A percentile compares a stretch with the other conserved stretches of the same genome.
Conservation (phyloP, 805 yeast species). For the Hagleromyces aurorensis region DNA sequence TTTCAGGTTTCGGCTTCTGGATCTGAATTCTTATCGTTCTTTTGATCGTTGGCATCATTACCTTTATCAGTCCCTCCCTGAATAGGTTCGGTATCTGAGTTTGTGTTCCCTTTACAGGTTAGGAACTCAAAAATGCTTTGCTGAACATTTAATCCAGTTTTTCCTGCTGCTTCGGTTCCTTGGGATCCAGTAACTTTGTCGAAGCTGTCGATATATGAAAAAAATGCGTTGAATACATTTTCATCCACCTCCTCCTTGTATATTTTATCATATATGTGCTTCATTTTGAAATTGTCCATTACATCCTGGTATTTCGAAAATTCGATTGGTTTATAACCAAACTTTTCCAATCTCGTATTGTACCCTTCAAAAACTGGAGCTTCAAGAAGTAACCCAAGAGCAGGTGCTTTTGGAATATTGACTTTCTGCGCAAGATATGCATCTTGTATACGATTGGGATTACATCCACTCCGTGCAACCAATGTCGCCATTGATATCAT, state of each 20-base stretch:
- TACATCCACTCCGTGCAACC: conserved; percentile 79
- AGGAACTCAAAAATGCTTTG: conserved; percentile 35
- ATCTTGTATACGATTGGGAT: conserved; percentile 62
- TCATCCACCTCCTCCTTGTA: conserved; percentile 85
- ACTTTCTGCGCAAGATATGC: conserved; percentile 69
- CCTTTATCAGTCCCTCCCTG: too few relatives aligned
- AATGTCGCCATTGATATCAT: conserved; percentile 95
- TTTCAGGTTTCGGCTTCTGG: too few relatives aligned
- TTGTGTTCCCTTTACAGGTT: conserved; percentile 36
- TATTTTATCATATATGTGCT: conserved; percentile 84
- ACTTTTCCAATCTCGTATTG: conserved; percentile 58
- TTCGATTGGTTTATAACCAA: conserved; percentile 70
- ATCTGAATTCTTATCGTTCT: too few relatives aligned
- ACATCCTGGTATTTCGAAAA: conserved; percentile 58
- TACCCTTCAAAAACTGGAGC: conserved; percentile 86
- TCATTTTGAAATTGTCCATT: conserved; percentile 82
- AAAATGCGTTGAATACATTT: conserved; percentile 83
- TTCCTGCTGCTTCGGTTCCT: conserved; percentile 31
- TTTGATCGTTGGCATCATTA: too few relatives aligned
- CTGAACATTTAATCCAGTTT: conserved; percentile 25
- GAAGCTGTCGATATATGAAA: conserved; percentile 81
- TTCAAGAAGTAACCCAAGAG: conserved; percentile 83
- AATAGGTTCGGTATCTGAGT: conserved; percentile 5
- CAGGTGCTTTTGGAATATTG: conserved; percentile 96
- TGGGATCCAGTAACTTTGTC: conserved; percentile 46